Percentiles rank a stretch among this genome's conserved stretches.
Evolutionary conservation across 2,329 filamentous ascomycete genomes (phyloP).

Genomic region (Beauveria bassiana): DNA sequence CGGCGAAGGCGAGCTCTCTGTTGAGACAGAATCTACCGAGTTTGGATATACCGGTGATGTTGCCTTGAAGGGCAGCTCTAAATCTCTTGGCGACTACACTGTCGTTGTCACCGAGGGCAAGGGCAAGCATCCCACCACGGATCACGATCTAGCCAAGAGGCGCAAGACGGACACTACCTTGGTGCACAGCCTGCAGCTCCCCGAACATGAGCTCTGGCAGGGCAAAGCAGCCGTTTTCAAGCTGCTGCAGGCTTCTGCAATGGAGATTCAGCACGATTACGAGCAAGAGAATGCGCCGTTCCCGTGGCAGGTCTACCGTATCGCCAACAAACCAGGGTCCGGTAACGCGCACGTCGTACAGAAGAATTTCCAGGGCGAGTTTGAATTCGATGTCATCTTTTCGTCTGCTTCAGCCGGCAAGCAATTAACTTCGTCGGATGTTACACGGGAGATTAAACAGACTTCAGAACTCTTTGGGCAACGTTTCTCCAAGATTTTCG

Average conservation of each 20-base stretch:
- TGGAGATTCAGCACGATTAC: conserved; percentile 40
- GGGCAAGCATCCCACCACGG: conserved; percentile 52
- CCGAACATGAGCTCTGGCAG: conserved; percentile 72
- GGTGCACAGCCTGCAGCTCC: conserved; percentile 62
- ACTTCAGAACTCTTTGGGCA: conserved; percentile 63
- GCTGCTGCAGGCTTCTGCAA: conserved; percentile 43
- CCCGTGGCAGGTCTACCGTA: conserved; percentile 76
- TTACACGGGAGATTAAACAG: conserved; percentile 62
- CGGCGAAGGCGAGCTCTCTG: conserved; percentile 57
- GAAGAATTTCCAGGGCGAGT: conserved; percentile 82
- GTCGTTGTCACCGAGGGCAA: conserved; percentile 67
- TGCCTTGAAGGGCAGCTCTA: conserved; percentile 60
- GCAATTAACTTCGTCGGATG: conserved; percentile 49
- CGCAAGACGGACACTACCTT: conserved; percentile 71
- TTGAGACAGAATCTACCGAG: conserved; percentile 44
- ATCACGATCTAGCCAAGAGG: conserved; percentile 57
- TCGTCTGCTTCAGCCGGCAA: conserved; percentile 64
- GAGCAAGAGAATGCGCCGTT: conserved; percentile 64
- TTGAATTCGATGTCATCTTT: conserved; percentile 90
- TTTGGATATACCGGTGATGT: conserved; percentile 53
- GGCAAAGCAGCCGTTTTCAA: conserved; percentile 57
- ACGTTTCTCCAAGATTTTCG: conserved; percentile 60
- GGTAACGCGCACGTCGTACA: conserved; percentile 87
- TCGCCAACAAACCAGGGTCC: conserved; percentile 57
- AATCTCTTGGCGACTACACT: conserved; percentile 70